Evolutionary conservation across 257 asterid species (phyloP).

Genomic region (Primulina eburnea): DNA sequence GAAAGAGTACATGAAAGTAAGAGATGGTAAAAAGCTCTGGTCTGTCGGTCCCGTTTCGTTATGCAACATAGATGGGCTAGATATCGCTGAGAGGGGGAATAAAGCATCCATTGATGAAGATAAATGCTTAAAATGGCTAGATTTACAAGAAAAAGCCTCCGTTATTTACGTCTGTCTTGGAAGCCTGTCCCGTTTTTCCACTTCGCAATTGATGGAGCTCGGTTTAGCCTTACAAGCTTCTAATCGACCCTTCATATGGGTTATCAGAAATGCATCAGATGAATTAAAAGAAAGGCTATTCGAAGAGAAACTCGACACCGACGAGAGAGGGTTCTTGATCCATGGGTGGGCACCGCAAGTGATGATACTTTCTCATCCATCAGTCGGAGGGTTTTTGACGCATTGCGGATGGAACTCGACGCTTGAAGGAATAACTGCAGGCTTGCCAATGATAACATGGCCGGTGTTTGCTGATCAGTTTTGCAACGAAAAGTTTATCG

Average conservation of each 20-base stretch:
- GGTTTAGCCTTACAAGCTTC: constrained; percentile 45
- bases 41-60: constrained; percentile 50
- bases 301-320: constrained; percentile 21
- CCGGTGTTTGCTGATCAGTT: constrained; percentile 37
- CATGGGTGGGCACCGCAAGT: constrained; percentile 51
- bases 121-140: constrained; percentile 44
- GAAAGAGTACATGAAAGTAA: constrained; percentile 26
- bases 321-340: constrained; percentile 33
- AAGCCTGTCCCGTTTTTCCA: constrained; percentile 36
- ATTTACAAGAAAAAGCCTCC: constrained; percentile 26
- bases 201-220: constrained; percentile 41
- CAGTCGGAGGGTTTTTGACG: constrained; percentile 34
- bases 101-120: constrained; percentile 28
- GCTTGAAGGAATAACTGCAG: constrained; percentile 28
- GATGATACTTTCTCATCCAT: constrained; percentile 32
- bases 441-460: constrained; percentile 34
- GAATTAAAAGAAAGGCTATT: constrained; percentile 18
- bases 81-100: constrained; percentile 38
- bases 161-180: constrained; percentile 51
- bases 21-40: constrained; percentile 30
- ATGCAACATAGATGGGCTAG: constrained; percentile 28
- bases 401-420: constrained; percentile 53
- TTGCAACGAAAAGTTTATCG: constrained; percentile 31
- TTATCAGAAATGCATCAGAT: constrained; percentile 20
- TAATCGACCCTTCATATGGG: constrained; percentile 32